Evolutionary conservation across 495 filamentous ascomycete genomes (phyloP).

Genomic region (Margaritispora aquatica): DNA sequence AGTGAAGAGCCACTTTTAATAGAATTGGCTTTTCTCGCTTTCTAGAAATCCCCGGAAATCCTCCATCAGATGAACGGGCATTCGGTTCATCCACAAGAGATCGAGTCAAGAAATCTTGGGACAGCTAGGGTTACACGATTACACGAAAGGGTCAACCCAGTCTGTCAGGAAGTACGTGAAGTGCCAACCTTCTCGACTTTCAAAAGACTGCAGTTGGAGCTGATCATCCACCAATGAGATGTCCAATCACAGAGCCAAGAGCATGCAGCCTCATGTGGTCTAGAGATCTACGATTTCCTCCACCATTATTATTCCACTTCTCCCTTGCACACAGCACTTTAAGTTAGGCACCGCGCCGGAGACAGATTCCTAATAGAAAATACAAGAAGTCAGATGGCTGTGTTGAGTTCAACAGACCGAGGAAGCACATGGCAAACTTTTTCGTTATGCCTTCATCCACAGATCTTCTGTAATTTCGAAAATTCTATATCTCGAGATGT

Average conservation of each 20-base stretch:
- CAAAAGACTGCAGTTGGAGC: not conserved
- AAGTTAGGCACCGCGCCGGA: not conserved
- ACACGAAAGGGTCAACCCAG: too few species aligned
- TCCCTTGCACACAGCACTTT: not conserved
- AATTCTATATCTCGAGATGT: conserved; percentile 8
- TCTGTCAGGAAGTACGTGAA: not conserved
- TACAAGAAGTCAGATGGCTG: conserved; percentile 1
- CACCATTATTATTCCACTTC: too few species aligned
- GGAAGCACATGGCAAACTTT: conserved; percentile 14
- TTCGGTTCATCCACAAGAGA: too few species aligned
- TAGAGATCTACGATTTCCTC: not conserved
- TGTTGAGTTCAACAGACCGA: conserved; percentile 1
- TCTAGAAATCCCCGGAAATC: too few species aligned
- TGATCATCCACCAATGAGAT: not conserved
- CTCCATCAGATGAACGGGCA: too few species aligned
- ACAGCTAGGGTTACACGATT: too few species aligned
- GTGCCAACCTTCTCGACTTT: not conserved
- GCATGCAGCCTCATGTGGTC: not conserved
- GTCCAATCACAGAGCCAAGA: not conserved
- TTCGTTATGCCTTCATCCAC: not conserved
- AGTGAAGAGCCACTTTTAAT: too few species aligned
- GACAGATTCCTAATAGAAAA: conserved; percentile 3
- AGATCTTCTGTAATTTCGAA: not conserved
- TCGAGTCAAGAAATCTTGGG: too few species aligned
- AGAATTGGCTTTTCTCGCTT: too few species aligned